A percentile compares a stretch with the other conserved stretches of the same genome.
phyloP scores from a whole-genome alignment of 495 filamentous ascomycete genomes.

The Neurospora sp. region DNA sequence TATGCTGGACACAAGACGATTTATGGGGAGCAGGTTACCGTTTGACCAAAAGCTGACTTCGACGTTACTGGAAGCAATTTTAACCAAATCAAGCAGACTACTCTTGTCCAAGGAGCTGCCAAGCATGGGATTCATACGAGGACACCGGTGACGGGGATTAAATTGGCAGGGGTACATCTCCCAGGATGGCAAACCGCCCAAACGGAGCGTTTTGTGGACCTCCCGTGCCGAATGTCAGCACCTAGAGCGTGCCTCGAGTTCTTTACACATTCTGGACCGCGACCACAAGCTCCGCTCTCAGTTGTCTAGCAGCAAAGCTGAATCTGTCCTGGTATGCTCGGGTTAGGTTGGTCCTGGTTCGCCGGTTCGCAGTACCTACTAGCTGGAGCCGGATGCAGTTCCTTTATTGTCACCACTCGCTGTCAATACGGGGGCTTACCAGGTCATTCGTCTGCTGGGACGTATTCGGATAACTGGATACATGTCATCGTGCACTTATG shows the following conservation, averaged over 20 bases:
- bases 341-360: neutral
- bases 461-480: neutral
- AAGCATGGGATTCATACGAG: conserved; percentile 14
- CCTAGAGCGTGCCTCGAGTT: neutral
- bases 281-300: neutral
- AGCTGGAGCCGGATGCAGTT: neutral
- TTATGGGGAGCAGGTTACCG: neutral
- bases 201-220: neutral
- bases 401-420: neutral
- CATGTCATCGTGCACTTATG: neutral
- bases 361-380: neutral
- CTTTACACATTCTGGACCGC: conserved; percentile 2
- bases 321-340: neutral
- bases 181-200: conserved; percentile 1
- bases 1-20: neutral
- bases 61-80: conserved; percentile 14
- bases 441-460: neutral
- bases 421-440: neutral
- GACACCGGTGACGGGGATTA: conserved; percentile 18
- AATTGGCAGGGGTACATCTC: conserved; percentile 9
- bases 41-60: neutral
- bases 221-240: conserved; percentile 1
- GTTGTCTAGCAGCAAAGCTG: neutral
- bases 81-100: conserved; percentile 14
- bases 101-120: conserved; percentile 9